phyloP scores from a whole-genome alignment of 1,284 basidiomycete species.

The Moniliella sp. region DNA sequence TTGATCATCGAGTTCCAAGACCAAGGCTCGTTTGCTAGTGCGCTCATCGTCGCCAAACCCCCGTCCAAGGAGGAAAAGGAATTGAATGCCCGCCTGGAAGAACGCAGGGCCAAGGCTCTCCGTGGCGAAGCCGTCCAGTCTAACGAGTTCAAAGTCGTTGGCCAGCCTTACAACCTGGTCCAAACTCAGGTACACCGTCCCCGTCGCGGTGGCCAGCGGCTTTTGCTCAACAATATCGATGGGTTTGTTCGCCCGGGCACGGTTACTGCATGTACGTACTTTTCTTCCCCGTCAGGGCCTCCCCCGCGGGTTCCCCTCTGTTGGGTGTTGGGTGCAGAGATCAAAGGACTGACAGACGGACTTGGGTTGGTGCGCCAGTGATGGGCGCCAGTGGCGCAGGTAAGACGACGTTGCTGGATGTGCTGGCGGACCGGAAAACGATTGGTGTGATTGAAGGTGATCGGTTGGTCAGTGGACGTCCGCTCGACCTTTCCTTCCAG shows the following conservation, averaged over 20 bases:
- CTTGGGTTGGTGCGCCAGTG: no score
- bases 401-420: slow-evolving; percentile 47
- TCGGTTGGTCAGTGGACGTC: slow-evolving; percentile 53
- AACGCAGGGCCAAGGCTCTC: slow-evolving; percentile 1
- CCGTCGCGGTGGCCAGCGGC: slow-evolving; percentile 41
- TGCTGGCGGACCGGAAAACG: slow-evolving; percentile 56
- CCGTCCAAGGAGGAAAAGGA: slow-evolving; percentile 13
- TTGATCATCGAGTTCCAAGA: slow-evolving; percentile 10
- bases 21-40: slow-evolving; percentile 5
- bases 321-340: no score
- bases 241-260: slow-evolving; percentile 61
- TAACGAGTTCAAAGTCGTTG: slow-evolving; percentile 5
- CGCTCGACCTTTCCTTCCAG: slow-evolving; percentile 52
- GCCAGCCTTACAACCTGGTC: slow-evolving; percentile 19
- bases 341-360: no score
- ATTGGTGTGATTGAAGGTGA: slow-evolving; percentile 60
- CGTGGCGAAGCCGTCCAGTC: slow-evolving; percentile 3
- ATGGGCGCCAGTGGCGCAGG: slow-evolving; percentile 55
- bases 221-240: slow-evolving; percentile 54
- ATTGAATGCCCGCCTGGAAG: slow-evolving; percentile 11
- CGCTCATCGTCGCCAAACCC: slow-evolving; percentile 11
- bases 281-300: no score
- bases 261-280: slow-evolving; percentile 52
- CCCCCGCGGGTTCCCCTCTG: no score
- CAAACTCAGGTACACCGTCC: slow-evolving; percentile 30